Conservation (phyloP, 2,329 filamentous ascomycete species). For the Fusarium sulawesiense region DNA sequence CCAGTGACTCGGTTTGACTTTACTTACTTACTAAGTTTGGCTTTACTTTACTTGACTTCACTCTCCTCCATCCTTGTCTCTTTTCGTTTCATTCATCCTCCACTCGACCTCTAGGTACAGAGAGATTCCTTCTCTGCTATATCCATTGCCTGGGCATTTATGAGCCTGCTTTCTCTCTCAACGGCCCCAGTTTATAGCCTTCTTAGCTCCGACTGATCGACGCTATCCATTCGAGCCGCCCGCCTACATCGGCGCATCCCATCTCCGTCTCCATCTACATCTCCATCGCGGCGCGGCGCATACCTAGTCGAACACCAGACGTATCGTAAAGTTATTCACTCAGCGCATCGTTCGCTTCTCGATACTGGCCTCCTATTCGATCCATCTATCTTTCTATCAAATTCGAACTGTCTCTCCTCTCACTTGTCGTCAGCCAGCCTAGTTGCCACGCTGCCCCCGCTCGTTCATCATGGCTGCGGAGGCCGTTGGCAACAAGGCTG, state of each 20-base stretch:
- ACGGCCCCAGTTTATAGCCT: constrained; percentile 17
- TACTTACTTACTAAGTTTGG: background rate
- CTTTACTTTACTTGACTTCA: constrained; percentile 10
- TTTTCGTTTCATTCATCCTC: constrained; percentile 5
- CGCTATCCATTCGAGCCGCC: constrained; percentile 26
- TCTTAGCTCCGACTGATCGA: constrained; percentile 23
- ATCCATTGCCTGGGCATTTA: constrained; percentile 2
- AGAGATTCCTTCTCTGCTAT: background rate
- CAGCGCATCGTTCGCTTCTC: constrained; percentile 17
- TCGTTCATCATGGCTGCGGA: constrained; percentile 52
- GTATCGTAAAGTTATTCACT: constrained; percentile 24
- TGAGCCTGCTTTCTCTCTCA: background rate
- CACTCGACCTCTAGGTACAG: background rate
- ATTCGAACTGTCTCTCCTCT: background rate
- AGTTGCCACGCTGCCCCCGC: constrained; percentile 39
- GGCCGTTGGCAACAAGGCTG: constrained; percentile 48
- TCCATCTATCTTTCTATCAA: background rate
- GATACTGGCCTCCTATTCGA: background rate
- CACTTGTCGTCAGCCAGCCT: constrained; percentile 9
- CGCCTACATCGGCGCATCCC: constrained; percentile 34
- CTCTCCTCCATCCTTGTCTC: constrained; percentile 33
- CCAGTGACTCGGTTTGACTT: constrained; percentile 16
- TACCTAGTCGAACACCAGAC: constrained; percentile 17
- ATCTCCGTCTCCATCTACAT: constrained; percentile 18
- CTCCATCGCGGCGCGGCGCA: constrained; percentile 17